Percentiles rank a stretch among this genome's conserved stretches.
phyloP scores from a whole-genome alignment of 2,329 filamentous ascomycete genomes.

The Alternaria sp. region DNA sequence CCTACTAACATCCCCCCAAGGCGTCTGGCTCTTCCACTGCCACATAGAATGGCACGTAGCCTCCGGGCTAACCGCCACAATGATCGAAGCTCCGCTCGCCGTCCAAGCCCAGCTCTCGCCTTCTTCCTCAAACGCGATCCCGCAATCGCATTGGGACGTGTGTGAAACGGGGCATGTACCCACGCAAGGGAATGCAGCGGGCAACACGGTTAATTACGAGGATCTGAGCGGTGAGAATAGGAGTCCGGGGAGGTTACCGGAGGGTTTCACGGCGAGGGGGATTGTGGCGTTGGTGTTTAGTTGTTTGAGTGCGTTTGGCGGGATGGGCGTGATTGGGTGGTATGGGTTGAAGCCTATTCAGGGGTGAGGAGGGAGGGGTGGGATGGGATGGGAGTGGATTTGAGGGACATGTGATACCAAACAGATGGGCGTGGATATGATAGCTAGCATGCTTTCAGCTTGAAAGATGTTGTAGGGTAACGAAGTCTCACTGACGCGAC shows the following conservation, averaged over 20 bases:
- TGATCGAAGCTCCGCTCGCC: constrained; percentile 60
- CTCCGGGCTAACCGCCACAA: constrained; percentile 58
- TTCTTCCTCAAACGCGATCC: constrained; percentile 54
- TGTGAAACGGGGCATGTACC: constrained; percentile 63
- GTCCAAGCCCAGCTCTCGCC: constrained; percentile 60
- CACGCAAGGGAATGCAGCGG: constrained; percentile 74
- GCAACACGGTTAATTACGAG: constrained; percentile 67
- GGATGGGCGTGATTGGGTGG: constrained; percentile 70
- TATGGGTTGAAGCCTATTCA: constrained; percentile 61
- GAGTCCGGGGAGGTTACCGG: constrained; percentile 63
- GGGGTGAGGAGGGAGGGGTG: not conserved
- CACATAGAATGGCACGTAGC: constrained; percentile 50
- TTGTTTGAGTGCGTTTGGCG: constrained; percentile 70
- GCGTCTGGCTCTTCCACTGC: constrained; percentile 42
- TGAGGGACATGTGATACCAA: not conserved
- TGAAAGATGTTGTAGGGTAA: not conserved
- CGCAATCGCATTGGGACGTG: constrained; percentile 64
- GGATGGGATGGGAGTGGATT: not conserved
- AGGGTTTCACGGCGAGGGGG: constrained; percentile 73
- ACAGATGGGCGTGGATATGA: not conserved
- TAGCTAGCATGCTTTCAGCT: not conserved
- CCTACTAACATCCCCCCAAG: not conserved
- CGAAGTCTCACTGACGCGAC: not conserved
- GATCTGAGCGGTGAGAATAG: constrained; percentile 61
- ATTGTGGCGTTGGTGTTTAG: constrained; percentile 79